Evolutionary conservation across 164 flowering plant species (phyloP), one percentile per base, ranked within the genome.

Genomic region (Stephania cephalantha): DNA sequence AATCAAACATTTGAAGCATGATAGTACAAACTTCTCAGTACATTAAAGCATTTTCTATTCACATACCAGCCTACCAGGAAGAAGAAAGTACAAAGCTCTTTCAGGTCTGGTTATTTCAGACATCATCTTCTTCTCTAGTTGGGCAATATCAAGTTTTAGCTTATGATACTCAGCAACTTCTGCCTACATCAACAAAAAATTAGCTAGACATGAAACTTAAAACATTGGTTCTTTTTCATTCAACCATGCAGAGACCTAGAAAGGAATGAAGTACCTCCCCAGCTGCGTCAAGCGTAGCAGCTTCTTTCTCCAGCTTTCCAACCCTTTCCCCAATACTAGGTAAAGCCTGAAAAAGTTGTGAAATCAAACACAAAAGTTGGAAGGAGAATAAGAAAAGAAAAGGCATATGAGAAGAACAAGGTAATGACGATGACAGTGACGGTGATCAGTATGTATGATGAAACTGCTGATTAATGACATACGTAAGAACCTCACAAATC

Each of bases 81-180:
- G 80, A 79, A 93, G 95, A 79, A 84, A 91, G 80, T 84, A 91
- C 17, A 96, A 88, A 83, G 86, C 87, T 84, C 93, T 88, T 83
- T 95, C 99, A 69, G 99, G 99, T 83, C 95, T 85, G 50, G 88
- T 91, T 80, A 95, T 92, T 79, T 93, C 98, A 52, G 86, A 77
- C 99, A 93, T 93, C 94, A 93, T 82, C 81, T 87, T 92, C 86
- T 89, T 92, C 89, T 95, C 99, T 80, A 90, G 86, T 79, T 89
- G 82, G 8, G 87, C 90, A 58, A 92, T 75, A 71, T 92, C 91
- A 76, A 94, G 93, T 79, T 85, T 88, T 72, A 93, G 75, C 80
- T 86, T 91, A 83, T 96, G 94, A 81, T 89, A 93, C 65, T 91
- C 99, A 71, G 97, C 93, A 84, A 93, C 91, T 78, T 87, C 93